These are phyloP conservation scores for Leccinum fibrillosum DNA, from an alignment of 768 basidiomycete species.

Conservation along the genomic window DNA sequence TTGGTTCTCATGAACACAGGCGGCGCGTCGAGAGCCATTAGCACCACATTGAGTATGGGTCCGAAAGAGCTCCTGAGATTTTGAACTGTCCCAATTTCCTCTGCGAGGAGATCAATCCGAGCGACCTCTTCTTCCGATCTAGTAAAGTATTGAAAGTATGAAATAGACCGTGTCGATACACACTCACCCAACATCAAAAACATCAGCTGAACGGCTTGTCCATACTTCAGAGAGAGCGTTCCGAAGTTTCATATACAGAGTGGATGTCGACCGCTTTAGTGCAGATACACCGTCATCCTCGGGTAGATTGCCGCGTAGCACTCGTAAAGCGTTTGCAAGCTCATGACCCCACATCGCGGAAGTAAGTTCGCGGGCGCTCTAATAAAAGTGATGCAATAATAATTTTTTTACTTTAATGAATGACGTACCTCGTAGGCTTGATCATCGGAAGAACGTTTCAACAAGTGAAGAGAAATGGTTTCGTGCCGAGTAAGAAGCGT, in stretches of 20 bases:
- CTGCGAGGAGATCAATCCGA: constrained; percentile 66
- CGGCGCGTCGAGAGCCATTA: constrained; percentile 78
- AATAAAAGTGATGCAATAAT: neutral
- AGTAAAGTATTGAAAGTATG: constrained; percentile 6
- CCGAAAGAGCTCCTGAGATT: constrained; percentile 77
- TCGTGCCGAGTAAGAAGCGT: constrained; percentile 59
- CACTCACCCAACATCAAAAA: constrained; percentile 79
- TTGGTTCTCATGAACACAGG: constrained; percentile 94
- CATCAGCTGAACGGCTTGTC: constrained; percentile 63
- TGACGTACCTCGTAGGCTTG: constrained; percentile 72
- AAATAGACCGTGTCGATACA: neutral
- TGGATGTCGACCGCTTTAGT: constrained; percentile 8
- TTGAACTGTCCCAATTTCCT: constrained; percentile 78
- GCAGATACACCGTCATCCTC: constrained; percentile 34
- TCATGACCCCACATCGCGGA: constrained; percentile 82
- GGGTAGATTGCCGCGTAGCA: constrained; percentile 49
- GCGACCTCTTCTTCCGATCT: constrained; percentile 71
- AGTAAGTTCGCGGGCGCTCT: constrained; percentile 81
- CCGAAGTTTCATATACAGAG: constrained; percentile 59
- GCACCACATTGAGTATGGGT: constrained; percentile 75
- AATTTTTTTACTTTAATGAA: neutral
- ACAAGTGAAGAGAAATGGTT: constrained; percentile 63
- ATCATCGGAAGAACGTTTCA: constrained; percentile 71
- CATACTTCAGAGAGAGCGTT: constrained; percentile 67
- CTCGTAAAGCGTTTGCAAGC: constrained; percentile 64